Percentiles rank a stretch among this genome's conserved stretches.
Evolutionary conservation across 345 rosid species (phyloP).

Genomic region (Orychophragmus violaceus): DNA sequence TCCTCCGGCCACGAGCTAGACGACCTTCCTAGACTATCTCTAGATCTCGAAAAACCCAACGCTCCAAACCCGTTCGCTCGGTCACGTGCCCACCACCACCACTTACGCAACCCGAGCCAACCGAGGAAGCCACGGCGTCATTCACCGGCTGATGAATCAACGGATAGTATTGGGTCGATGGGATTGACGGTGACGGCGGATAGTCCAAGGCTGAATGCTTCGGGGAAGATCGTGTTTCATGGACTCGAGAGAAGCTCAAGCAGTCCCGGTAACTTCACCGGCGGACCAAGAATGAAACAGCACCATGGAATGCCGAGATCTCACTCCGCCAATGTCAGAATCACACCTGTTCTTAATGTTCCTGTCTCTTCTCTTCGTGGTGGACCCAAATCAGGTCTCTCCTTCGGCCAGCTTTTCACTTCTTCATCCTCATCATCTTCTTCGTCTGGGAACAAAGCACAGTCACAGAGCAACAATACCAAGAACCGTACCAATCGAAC

Average conservation of each 20-base stretch:
- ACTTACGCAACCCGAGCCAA: slow-evolving; percentile 34
- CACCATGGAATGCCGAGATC: slow-evolving; percentile 90
- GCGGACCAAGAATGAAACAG: slow-evolving; percentile 66
- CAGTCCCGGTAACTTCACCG: slow-evolving; percentile 92
- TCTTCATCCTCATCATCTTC: slow-evolving; percentile 24
- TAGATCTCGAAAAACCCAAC: slow-evolving; percentile 69
- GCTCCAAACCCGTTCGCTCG: slow-evolving; percentile 58
- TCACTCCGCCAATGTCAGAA: slow-evolving; percentile 70
- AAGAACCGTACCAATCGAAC: slow-evolving; percentile 33
- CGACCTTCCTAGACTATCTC: slow-evolving; percentile 69
- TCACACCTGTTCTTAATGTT: slow-evolving; percentile 67
- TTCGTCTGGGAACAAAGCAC: slow-evolving; percentile 19
- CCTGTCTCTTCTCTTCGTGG: slow-evolving; percentile 61
- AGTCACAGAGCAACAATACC: slow-evolving; percentile 24
- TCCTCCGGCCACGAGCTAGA: slow-evolving; percentile 90
- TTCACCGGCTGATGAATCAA: slow-evolving; percentile 33
- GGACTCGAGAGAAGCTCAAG: slow-evolving; percentile 92
- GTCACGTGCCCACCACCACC: slow-evolving; percentile 31
- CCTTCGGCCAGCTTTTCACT: slow-evolving; percentile 49
- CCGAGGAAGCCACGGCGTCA: slow-evolving; percentile 59
- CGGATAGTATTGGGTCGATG: slow-evolving; percentile 28
- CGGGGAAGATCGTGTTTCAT: slow-evolving; percentile 90
- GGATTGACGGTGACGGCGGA: slow-evolving; percentile 78
- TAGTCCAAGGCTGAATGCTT: slow-evolving; percentile 89
- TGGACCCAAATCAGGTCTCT: slow-evolving; percentile 46